These are phyloP conservation scores for Fraxinus sp. DNA, from an alignment of 305 asterid species.

Conservation along the genomic window DNA sequence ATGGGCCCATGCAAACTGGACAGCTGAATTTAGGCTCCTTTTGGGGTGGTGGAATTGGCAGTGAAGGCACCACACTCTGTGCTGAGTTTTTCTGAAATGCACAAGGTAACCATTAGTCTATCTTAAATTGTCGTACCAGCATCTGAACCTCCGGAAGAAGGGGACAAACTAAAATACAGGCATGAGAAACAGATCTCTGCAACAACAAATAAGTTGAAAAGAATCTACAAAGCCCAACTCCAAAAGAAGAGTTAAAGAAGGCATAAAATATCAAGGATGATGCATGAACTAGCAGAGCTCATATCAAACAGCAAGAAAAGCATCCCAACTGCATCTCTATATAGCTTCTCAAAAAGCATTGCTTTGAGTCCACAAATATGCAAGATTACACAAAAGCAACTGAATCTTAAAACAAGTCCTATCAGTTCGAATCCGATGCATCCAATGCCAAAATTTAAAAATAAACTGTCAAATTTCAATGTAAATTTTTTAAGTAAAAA, in stretches of 20 bases:
- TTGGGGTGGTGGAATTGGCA: slow-evolving; percentile 49
- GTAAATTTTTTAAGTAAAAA: not conserved
- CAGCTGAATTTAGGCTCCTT: slow-evolving; percentile 71
- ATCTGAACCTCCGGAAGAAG: not conserved
- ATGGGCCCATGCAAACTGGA: slow-evolving; percentile 83
- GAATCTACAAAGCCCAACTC: not conserved
- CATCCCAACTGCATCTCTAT: not conserved
- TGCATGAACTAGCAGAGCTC: not conserved
- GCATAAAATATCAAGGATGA: not conserved
- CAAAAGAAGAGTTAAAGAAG: not conserved
- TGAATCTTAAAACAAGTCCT: not conserved
- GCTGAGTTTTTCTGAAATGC: slow-evolving; percentile 39
- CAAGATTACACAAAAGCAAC: not conserved
- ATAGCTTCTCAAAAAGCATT: not conserved
- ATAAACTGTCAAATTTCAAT: not conserved
- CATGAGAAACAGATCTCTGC: not conserved
- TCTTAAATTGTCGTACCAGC: not conserved
- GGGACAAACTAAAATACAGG: not conserved
- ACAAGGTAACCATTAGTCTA: slow-evolving; percentile 3
- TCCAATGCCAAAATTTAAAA: not conserved
- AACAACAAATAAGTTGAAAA: not conserved
- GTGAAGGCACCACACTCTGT: slow-evolving; percentile 13
- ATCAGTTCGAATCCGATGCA: not conserved
- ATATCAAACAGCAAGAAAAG: not conserved
- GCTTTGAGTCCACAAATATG: not conserved